These are phyloP conservation scores for Yamadazyma laniorum DNA, from an alignment of 805 yeast species.

Conservation along the genomic window DNA sequence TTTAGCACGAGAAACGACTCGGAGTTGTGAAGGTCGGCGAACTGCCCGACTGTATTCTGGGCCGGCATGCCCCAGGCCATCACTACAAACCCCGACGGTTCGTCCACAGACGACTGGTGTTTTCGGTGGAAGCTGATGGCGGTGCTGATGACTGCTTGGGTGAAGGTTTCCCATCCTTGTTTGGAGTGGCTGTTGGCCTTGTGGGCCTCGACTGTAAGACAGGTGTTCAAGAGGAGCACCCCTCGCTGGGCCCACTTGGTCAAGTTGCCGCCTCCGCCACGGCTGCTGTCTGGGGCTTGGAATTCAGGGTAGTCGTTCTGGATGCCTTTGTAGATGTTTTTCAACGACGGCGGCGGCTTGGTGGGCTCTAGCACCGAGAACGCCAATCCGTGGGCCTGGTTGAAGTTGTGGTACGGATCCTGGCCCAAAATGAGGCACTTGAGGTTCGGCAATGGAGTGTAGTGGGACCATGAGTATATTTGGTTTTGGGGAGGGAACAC, in stretches of 20 bases:
- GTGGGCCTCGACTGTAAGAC: constrained; percentile 89
- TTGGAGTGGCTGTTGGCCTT: constrained; percentile 90
- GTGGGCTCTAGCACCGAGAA: constrained; percentile 83
- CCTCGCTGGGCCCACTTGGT: constrained; percentile 87
- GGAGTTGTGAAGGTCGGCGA: constrained; percentile 19
- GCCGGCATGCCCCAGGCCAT: constrained; percentile 86
- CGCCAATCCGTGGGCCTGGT: constrained; percentile 96
- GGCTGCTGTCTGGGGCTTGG: constrained; percentile 44
- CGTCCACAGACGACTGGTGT: too few species aligned
- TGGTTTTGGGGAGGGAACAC: constrained; percentile 78
- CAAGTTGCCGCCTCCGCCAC: constrained; percentile 58
- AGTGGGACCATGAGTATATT: constrained; percentile 88
- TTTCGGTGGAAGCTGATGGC: constrained; percentile 46
- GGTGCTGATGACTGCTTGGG: constrained; percentile 62
- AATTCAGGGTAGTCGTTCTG: constrained; percentile 66
- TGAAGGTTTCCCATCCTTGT: constrained; percentile 90
- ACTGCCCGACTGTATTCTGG: constrained; percentile 51
- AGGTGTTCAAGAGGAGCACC: constrained; percentile 81
- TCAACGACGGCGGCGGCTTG: constrained; percentile 79
- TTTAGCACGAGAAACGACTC: constrained; percentile 51
- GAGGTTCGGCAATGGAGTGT: constrained; percentile 72
- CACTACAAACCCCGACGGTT: constrained; percentile 54
- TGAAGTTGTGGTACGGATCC: constrained; percentile 90
- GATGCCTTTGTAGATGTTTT: constrained; percentile 82
- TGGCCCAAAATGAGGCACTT: constrained; percentile 87